Evolutionary conservation across 352 stramenopile genomes (phyloP), one percentile per base, ranked within the genome.

Genomic region (Phytophthora meadii): DNA sequence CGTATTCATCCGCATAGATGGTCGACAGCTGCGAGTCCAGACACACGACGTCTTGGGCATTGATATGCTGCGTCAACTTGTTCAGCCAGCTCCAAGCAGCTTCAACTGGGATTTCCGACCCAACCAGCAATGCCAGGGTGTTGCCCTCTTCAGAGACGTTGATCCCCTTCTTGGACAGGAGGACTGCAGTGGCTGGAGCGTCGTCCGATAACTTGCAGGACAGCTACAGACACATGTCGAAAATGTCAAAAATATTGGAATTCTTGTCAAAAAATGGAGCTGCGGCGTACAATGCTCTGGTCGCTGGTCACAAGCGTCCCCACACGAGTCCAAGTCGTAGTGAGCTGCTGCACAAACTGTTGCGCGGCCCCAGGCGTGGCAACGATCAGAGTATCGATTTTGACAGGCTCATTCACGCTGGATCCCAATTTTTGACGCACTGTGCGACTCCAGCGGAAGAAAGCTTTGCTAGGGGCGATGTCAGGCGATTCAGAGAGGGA

Each of bases 381-480:
- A n/a, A 92, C 67, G 15, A 90, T 24, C 3, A 92, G 64, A 3
- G 67, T 78, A 47, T 85, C 56, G 0, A 79, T 74, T 6, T 44
- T 17, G 2, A 70, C 44, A 46, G 55, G 22, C 5, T 28, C 54
- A 14, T 27, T n/a, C 3, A 32, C 49, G 5, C 37, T 25, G 15
- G 37, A 2, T 17, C 55, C 49, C 5, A 84, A 36, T 2, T 48
- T 17, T 28, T 79, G 34, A 6, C 79, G 75, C 25, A 69, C 74
- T 6, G 58, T 12, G 34, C 78, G 77, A 50, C 73, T 87, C 83
- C 83, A 92, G 5, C 84, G 81, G 58, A 92, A 92, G 50, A 88
- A 66, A 34, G 78, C 74, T n/a, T 72, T 54, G 55, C 66, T 64
- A 5, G 70, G 57, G 0, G 58, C 25, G 22, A 65, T 45, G 19